Evolutionary conservation across 768 basidiomycete species (phyloP).

Genomic region (Ramaria rubella): DNA sequence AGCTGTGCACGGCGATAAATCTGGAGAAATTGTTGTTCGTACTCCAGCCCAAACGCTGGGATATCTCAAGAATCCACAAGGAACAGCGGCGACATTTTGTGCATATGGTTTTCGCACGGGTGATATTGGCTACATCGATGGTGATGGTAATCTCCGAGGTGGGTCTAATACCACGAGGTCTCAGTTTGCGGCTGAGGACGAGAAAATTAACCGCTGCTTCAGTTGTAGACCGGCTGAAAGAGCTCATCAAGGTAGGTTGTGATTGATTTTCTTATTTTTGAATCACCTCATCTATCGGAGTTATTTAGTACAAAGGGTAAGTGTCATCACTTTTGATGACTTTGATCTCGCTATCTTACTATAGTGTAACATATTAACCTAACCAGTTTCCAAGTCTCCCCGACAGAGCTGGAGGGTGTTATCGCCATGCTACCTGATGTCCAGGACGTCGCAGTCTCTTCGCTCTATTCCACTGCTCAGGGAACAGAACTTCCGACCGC

Average conservation of each 20-base stretch:
- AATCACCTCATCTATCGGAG: not conserved
- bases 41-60: constrained; percentile 15
- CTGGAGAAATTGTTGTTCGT: constrained; percentile 1
- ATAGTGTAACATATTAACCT: not conserved
- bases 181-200: too few species aligned
- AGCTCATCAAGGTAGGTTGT: not conserved
- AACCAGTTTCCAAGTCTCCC: constrained; percentile 22
- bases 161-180: not conserved
- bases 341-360: not conserved
- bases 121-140: constrained; percentile 14
- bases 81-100: constrained; percentile 12
- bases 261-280: not conserved
- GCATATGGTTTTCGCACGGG: constrained; percentile 15
- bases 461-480: not conserved
- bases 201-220: constrained; percentile 46
- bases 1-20: not conserved
- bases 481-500: constrained; percentile 4
- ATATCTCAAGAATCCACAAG: constrained; percentile 16
- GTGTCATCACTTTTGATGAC: constrained; percentile 18
- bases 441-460: constrained; percentile 18
- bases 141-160: not conserved
- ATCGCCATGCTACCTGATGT: constrained; percentile 23
- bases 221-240: constrained; percentile 1
- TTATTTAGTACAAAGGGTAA: constrained; percentile 6
- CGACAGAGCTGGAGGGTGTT: constrained; percentile 28